Percentiles rank a stretch among this genome's conserved stretches.
Evolutionary conservation across 2,329 filamentous ascomycete species (phyloP).

Genomic region (Epichloe brachyelytri): DNA sequence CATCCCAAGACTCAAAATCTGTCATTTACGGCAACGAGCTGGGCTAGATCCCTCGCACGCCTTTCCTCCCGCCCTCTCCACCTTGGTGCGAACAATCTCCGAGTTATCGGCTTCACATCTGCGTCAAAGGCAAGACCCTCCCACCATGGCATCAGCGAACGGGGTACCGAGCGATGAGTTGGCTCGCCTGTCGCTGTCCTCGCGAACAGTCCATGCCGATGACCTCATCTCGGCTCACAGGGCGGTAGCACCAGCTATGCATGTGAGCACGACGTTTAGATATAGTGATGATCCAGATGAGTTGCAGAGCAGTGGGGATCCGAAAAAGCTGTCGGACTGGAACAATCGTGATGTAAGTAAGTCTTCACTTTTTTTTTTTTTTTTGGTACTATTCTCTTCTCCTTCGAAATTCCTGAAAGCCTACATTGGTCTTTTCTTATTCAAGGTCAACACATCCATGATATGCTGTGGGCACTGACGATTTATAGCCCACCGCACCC

Average conservation of each 20-base stretch:
- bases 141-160: constrained; percentile 2
- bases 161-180: constrained; percentile 3
- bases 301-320: constrained; percentile 28
- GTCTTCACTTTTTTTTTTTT: background rate
- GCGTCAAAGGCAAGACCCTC: background rate
- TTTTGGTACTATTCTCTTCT: background rate
- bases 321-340: constrained; percentile 35
- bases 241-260: constrained; percentile 79
- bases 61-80: background rate
- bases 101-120: background rate
- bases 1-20: background rate
- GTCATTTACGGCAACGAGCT: too few relatives aligned
- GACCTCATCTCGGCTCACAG: constrained; percentile 59
- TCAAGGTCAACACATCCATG: background rate
- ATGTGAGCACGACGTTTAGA: constrained; percentile 83
- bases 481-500: constrained; percentile 27
- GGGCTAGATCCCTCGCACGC: too few relatives aligned
- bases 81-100: background rate
- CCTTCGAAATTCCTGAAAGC: too few relatives aligned
- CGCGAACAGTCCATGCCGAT: constrained; percentile 70
- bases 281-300: constrained; percentile 60
- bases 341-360: constrained; percentile 42
- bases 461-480: background rate
- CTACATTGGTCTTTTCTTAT: too few relatives aligned
- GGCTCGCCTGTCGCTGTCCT: constrained; percentile 39